Conservation (phyloP, 192 early-diverging fungal genomes). For the Entomortierella beljakovae region DNA sequence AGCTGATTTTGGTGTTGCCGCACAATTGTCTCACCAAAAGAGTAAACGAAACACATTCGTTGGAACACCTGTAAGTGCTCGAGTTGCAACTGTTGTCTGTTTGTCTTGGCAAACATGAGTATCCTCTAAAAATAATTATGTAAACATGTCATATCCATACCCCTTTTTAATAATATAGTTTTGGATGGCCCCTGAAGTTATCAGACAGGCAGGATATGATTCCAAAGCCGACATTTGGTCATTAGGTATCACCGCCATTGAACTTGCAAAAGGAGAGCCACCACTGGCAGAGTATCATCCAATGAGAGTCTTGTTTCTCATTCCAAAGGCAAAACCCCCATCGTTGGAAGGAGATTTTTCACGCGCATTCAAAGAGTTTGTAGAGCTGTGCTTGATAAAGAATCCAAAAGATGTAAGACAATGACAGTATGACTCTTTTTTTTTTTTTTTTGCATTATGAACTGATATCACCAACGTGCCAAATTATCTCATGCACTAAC, state of each 20-base stretch:
- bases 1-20: slow-evolving; percentile 98
- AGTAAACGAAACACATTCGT: slow-evolving; percentile 90
- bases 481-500: not conserved
- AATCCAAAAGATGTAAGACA: slow-evolving; percentile 77
- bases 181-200: slow-evolving; percentile 97
- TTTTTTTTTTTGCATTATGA: slow-evolving; percentile 6
- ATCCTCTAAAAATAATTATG: not conserved
- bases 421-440: not conserved
- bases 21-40: slow-evolving; percentile 73
- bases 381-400: slow-evolving; percentile 88
- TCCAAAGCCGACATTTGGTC: slow-evolving; percentile 96
- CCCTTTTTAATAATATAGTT: slow-evolving; percentile 53
- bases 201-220: slow-evolving; percentile 86
- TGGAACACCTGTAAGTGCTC: slow-evolving; percentile 83
- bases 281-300: slow-evolving; percentile 96
- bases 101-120: not conserved
- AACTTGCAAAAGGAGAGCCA: slow-evolving; percentile 92
- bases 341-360: slow-evolving; percentile 82
- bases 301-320: slow-evolving; percentile 94
- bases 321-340: slow-evolving; percentile 93
- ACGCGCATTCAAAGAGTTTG: slow-evolving; percentile 92
- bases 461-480: not conserved
- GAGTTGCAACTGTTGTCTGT: not conserved
- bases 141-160: not conserved
- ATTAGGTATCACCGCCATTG: slow-evolving; percentile 96